Evolutionary conservation across 2,329 filamentous ascomycete genomes (phyloP), one percentile per base, ranked within the genome.

Genomic region (Neonectria neomacrospora): DNA sequence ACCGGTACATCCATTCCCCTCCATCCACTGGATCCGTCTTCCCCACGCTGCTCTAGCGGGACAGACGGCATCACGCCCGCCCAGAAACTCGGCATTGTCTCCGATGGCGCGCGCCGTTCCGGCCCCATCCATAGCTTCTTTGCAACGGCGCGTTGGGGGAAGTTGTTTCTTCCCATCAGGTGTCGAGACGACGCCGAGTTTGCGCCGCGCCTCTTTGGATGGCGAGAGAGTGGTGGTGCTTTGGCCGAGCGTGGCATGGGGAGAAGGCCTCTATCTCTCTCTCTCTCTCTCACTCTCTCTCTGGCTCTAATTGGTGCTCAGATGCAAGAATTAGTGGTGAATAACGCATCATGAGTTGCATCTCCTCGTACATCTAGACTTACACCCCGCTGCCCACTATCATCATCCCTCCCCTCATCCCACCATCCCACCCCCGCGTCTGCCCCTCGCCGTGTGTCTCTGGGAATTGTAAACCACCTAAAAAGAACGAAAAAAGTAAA

Each of bases 381-480:
- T 32, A 58, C 44, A 42, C 53, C 53, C 53, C 54, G 22, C n/a
- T n/a, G 14, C 32, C 54, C 32, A 50, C 28, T 41, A n/a, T 58
- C 41, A 26, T 30, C 50, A 58, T 50, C 44, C 51, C 44, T 54
- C 60, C 54, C 48, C 47, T 67, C 64, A 58, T 65, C 54, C 63
- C 70, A 64, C 57, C 30, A 22, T 54, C 45, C 37, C 12, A 41
- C 42, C 45, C 34, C 45, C 39, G 48, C 57, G 50, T 52, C 59
- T 47, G 47, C 59, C 41, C 54, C 47, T 53, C 41, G 39, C 48
- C 41, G 18, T 20, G 18, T 44, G 23, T 45, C 45, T 12, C 45
- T 48, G 47, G 22, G 26, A 20, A 20, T 50, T n/a, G 47, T 50
- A 30, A 50, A 20, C 23, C 26, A 26, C 44, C 22, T 5, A 12